Base-by-base conservation (phyloP, 306 rosid genomes). In the Begonia fuchsioides region DNA sequence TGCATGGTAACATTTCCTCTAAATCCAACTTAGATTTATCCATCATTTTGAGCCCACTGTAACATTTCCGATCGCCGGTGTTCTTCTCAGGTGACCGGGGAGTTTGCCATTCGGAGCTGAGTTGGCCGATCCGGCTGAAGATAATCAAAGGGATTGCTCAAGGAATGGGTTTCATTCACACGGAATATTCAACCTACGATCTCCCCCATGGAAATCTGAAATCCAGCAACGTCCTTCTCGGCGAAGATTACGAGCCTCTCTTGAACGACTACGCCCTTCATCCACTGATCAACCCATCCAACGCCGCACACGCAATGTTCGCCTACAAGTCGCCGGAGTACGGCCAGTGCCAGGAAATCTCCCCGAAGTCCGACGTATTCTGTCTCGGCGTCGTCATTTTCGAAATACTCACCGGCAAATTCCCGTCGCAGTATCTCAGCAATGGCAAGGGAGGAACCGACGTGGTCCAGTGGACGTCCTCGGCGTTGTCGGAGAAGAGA, bases 141-240 rank as follows among this genome's bases (percentile, higher is more conserved):
- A 78, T 83, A 53, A 64, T 76, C n/a, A 52, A 48, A 61, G 96
- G 94, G 60, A 76, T 77, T 3, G 80, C 79, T 2, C 61, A 71
- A 61, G 96, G 96, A 49, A 39, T 87, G 74, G 57, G 26, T 32
- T 77, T 68, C 62, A 66, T 87, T 55, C 74, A 80, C 50, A 57
- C 50, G 1, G 67, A 76, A 40, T 50, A 59, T 3, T 52, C 75
- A 32, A 47, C 59, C 15, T 69, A n/a, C 8, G 56, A 65, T 53
- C 51, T 88, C 32, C 93, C 96, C 13, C 96, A 88, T 47, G 96
- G 96, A 1, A 77, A 88, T 54, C 76, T 88, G 47, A 88, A 88
- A 56, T 83, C 93, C 26, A 78, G 86, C 68, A 88, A 88, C 47
- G 26, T 88, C 46, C 80, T 88, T 9, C 69, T 88, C 10, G 74